phyloP scores from a whole-genome alignment of 2,329 filamentous ascomycete species.

The Canariomyces notabilis region DNA sequence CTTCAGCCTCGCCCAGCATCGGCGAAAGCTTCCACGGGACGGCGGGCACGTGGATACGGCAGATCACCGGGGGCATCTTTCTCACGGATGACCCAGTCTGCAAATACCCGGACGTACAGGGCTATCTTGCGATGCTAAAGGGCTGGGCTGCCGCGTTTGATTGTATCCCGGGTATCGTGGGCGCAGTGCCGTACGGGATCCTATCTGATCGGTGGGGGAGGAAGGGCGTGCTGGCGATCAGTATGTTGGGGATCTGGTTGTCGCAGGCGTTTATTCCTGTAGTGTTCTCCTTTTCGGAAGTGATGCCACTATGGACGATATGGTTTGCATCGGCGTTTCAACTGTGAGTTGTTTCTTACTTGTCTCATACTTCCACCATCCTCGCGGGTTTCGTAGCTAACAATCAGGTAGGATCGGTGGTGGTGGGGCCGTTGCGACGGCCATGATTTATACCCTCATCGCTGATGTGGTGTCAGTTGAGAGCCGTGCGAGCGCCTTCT shows the following conservation, averaged over 20 bases:
- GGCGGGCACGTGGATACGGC: neutral
- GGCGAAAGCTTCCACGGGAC: too few species aligned
- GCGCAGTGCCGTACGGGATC: constrained; percentile 43
- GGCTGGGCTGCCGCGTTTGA: constrained; percentile 44
- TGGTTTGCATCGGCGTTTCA: constrained; percentile 32
- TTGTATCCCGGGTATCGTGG: constrained; percentile 40
- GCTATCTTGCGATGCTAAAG: constrained; percentile 46
- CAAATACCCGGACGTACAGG: constrained; percentile 46
- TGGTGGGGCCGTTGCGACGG: constrained; percentile 34
- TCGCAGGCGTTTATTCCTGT: constrained; percentile 19
- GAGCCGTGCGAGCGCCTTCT: constrained; percentile 36
- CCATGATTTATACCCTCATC: constrained; percentile 43
- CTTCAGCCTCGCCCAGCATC: constrained; percentile 21
- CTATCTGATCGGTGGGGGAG: constrained; percentile 45
- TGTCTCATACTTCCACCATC: neutral
- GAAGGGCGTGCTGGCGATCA: constrained; percentile 36
- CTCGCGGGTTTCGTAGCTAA: neutral
- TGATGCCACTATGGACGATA: constrained; percentile 38
- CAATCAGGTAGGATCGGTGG: constrained; percentile 34
- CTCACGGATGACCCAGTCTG: constrained; percentile 39
- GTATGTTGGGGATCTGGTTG: constrained; percentile 23
- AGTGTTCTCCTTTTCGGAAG: constrained; percentile 32
- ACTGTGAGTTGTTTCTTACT: constrained; percentile 24
- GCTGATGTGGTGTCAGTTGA: constrained; percentile 39
- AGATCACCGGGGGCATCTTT: constrained; percentile 4